Evolutionary conservation across 2,329 filamentous ascomycete genomes (phyloP).

Genomic region (Fonsecaea erecta): DNA sequence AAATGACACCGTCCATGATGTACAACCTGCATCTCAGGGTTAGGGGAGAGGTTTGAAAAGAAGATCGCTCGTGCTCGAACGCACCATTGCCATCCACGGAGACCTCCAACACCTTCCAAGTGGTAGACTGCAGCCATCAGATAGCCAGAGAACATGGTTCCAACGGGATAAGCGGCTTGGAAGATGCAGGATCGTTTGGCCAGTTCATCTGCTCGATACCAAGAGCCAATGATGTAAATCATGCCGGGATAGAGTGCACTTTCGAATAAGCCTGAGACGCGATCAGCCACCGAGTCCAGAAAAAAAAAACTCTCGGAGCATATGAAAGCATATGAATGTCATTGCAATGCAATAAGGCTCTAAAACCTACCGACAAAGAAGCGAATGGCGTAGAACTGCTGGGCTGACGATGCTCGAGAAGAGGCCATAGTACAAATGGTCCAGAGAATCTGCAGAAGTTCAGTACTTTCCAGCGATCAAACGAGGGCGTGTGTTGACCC

Average conservation of each 20-base stretch:
- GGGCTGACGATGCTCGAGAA: conserved; percentile 88
- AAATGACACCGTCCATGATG: conserved; percentile 48
- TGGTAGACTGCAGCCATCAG: conserved; percentile 58
- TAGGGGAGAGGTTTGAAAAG: background rate
- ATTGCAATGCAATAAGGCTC: too few relatives aligned
- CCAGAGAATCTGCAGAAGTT: conserved; percentile 43
- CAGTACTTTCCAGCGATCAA: conserved; percentile 35
- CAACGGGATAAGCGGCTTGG: conserved; percentile 53
- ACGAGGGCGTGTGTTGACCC: background rate
- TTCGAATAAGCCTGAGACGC: conserved; percentile 44
- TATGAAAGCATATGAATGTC: background rate
- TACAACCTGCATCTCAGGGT: conserved; percentile 40
- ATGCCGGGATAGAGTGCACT: conserved; percentile 52
- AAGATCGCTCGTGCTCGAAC: background rate
- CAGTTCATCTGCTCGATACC: conserved; percentile 57
- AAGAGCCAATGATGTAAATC: conserved; percentile 57
- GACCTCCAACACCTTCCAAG: conserved; percentile 54
- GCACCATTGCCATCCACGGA: conserved; percentile 59
- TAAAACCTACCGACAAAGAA: conserved; percentile 38
- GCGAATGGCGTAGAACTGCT: conserved; percentile 54
- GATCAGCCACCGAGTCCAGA: conserved; percentile 51
- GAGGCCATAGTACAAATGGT: conserved; percentile 76
- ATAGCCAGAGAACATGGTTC: conserved; percentile 55
- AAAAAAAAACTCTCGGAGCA: conserved; percentile 47
- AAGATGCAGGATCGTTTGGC: conserved; percentile 59